phyloP scores from a whole-genome alignment of 176 grass and related monocot species.

The Dactylis glomerata region DNA sequence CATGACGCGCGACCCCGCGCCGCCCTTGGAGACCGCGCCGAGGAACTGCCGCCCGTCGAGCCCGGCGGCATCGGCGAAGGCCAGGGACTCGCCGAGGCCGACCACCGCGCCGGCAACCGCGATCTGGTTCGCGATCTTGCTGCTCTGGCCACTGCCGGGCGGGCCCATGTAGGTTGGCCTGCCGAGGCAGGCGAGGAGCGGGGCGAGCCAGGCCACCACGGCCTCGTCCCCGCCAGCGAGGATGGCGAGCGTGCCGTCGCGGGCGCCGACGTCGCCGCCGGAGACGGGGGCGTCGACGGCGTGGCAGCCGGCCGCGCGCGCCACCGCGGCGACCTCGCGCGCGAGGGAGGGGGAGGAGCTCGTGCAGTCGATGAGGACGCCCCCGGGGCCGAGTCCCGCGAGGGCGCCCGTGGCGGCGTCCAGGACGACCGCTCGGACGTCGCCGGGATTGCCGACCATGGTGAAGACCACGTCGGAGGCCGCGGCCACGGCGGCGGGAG shows the following conservation, averaged over 20 bases:
- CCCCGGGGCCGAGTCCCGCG: slow-evolving; percentile 33
- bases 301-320: slow-evolving; percentile 33
- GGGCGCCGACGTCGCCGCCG: slow-evolving; percentile 69
- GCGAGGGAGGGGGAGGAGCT: slow-evolving; percentile 65
- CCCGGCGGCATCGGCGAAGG: slow-evolving; percentile 47
- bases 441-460: slow-evolving; percentile 68
- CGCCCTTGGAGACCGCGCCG: slow-evolving; percentile 50
- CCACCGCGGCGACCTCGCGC: slow-evolving; percentile 38
- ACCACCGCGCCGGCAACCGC: slow-evolving; percentile 48
- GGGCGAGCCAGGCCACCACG: slow-evolving; percentile 61
- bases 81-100: slow-evolving; percentile 55
- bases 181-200: slow-evolving; percentile 56
- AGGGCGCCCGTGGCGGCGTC: slow-evolving; percentile 43
- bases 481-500: slow-evolving; percentile 47
- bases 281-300: slow-evolving; percentile 67
- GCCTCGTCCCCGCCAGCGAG: slow-evolving; percentile 62
- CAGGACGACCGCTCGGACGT: slow-evolving; percentile 58
- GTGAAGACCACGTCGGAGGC: slow-evolving; percentile 71
- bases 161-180: slow-evolving; percentile 71
- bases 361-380: slow-evolving; percentile 72
- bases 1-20: slow-evolving; percentile 73
- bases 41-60: slow-evolving; percentile 53
- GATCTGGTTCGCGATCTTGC: slow-evolving; percentile 93
- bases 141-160: slow-evolving; percentile 67
- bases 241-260: slow-evolving; percentile 68